These are phyloP conservation scores for Entrophospora sp. DNA, from an alignment of 192 early-diverging fungal genomes.

Conservation along the genomic window DNA sequence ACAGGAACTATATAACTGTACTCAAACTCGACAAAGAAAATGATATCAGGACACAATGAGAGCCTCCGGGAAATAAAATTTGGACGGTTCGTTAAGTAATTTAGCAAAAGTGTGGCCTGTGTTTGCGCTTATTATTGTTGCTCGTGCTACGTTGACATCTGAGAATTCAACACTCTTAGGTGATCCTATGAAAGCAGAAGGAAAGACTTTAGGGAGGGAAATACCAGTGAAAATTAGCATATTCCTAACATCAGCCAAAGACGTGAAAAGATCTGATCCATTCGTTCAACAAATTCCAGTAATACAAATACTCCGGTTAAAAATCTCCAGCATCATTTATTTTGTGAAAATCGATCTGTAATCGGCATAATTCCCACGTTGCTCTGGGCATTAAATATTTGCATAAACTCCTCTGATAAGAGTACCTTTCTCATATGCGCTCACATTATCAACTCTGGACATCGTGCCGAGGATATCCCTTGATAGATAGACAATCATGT, in stretches of 20 bases:
- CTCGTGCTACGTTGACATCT: not conserved
- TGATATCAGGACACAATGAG: conserved; percentile 2
- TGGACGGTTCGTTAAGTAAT: not conserved
- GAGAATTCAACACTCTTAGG: not conserved
- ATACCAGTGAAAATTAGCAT: not conserved
- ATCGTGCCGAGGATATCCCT: not conserved
- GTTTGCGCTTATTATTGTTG: not conserved
- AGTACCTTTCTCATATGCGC: conserved; percentile 2
- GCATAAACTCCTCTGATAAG: not conserved
- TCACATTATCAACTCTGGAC: not conserved
- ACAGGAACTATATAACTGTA: not conserved
- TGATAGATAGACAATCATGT: not conserved
- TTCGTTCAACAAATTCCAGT: no score
- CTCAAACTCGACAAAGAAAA: conserved; percentile 7
- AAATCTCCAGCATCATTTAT: no score
- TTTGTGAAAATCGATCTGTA: no score
- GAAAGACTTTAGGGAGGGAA: not conserved
- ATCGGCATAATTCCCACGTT: no score
- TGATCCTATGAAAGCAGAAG: not conserved
- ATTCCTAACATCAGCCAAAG: not conserved
- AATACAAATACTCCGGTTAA: no score
- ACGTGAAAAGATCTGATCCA: no score
- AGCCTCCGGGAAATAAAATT: conserved; percentile 6
- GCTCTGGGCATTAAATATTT: not conserved
- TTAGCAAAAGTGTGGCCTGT: not conserved